Base-by-base conservation (phyloP, 177 flowering plant genomes). In the Vitis hybrid region DNA sequence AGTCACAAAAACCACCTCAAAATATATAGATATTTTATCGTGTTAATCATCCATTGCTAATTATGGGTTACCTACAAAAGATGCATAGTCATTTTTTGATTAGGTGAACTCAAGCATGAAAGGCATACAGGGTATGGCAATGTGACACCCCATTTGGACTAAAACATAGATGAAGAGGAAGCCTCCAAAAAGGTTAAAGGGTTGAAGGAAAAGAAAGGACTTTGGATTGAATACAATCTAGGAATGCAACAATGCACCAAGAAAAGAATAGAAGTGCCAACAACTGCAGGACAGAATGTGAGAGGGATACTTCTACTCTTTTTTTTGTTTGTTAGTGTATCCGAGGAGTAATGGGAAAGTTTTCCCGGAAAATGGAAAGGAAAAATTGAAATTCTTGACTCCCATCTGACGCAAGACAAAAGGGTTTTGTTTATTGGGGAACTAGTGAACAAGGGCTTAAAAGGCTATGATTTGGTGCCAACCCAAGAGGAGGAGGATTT, bases 381-480 rank as follows among this genome's bases (percentile, higher is more conserved):
- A 22, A 60, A 78, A 65, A 72, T 78, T 71, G 55, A 78, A 65
- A 72, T 78, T 71, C 80, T 71, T 78, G 65, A 48, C 69, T 11
- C 75, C 77, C 77, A 73, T 67, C 15, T 48, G 69, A 78, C 57
- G 80, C 80, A 73, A 72, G 53, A 15, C 13, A 10, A 12, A 57
- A 16, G 10, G 9, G 9, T 57, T 57, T 39, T 39, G 26, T 57
- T 57, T 19, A 18, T 57, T 19, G 18, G 9, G 10, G 8, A 2
- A 18, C 15, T 57, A 57, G 29, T 20, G 60, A 22, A 16, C 0
- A 57, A 57, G 12, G 10, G 1, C 19, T 15, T 10, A 18, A 18
- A 16, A 53, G 56, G 1, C 45, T 39, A 39, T 39, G 45, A 39
- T 39, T 39, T 39, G 45, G 45, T 39, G 45, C 45, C 45, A 39